Conservation (phyloP, 2,329 filamentous ascomycete species). For the Plectosphaerella cucumerina region DNA sequence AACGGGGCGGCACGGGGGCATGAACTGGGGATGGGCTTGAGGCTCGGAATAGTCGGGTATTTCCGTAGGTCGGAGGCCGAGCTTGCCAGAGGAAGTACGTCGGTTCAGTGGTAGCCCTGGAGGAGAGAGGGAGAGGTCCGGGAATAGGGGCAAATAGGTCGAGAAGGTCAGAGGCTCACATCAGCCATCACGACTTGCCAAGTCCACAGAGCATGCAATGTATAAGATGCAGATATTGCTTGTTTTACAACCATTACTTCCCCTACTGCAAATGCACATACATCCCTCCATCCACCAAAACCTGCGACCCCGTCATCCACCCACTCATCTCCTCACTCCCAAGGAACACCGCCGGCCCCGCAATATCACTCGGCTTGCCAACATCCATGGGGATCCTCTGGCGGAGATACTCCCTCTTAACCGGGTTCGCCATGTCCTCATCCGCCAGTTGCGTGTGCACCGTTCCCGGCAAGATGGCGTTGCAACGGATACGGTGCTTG, state of each 20-base stretch:
- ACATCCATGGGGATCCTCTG: slow-evolving; percentile 61
- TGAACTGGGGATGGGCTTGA: too few species aligned
- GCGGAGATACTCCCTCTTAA: slow-evolving; percentile 64
- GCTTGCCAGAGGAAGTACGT: too few species aligned
- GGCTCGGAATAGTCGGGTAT: too few species aligned
- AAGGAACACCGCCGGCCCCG: slow-evolving; percentile 68
- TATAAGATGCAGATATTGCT: not conserved
- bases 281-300: slow-evolving; percentile 69
- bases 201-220: too few species aligned
- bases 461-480: slow-evolving; percentile 66
- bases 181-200: too few species aligned
- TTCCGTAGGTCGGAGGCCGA: too few species aligned
- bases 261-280: slow-evolving; percentile 66
- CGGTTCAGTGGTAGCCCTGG: too few species aligned
- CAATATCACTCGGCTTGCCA: slow-evolving; percentile 58
- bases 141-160: too few species aligned
- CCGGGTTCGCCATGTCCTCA: slow-evolving; percentile 59
- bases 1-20: too few species aligned
- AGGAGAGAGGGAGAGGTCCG: too few species aligned
- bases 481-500: slow-evolving; percentile 62
- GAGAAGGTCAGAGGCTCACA: too few species aligned
- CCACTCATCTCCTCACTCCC: slow-evolving; percentile 60
- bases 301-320: slow-evolving; percentile 64
- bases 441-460: slow-evolving; percentile 69
- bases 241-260: too few species aligned